Evolutionary conservation across 1,139 yeast species (phyloP), one percentile per base, ranked within the genome.

Genomic region (Geotrichum bryndzae): DNA sequence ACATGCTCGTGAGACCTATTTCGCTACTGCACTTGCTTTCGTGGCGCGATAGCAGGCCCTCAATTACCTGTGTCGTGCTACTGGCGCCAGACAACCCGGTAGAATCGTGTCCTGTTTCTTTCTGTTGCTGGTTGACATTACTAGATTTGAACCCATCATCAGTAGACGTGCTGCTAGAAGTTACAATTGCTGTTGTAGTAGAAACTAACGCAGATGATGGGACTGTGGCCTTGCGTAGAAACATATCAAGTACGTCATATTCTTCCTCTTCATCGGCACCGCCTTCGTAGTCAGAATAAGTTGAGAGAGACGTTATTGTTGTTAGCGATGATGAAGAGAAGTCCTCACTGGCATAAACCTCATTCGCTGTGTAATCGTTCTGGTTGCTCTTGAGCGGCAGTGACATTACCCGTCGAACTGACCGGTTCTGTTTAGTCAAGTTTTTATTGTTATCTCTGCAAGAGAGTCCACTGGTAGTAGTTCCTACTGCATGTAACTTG

Each of bases 361-460:
- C 46, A 15, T 2, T 15, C 3, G 46, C n/a, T 13, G 46, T 41
- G n/a, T 5, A 6, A 5, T 41, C 18, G 22, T 11, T 41, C 22
- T 41, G 46, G n/a, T 33, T 41, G 15, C 41, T 27, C 29, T 38
- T 38, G 45, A 46, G 41, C 5, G 58, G 58, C 10, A 56, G 48
- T 22, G 58, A 56, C 2, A 50, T 13, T 15, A 56, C 29, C 15
- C 58, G 58, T 22, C 53, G 58, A 10, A 50, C 50, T 11, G 58
- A 18, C 45, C 54, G 58, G 46, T 41, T 45, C 45, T 7, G 51
- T 31, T 23, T 33, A 48, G 8, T 56, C 22, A 10, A 22, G 51
- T 11, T 29, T 50, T 25, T 23, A 23, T 25, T 18, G 51, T 23
- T 18, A 45, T 33, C 46, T 5, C n/a, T 41, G 22, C 13, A 23